Evolutionary conservation across 495 filamentous ascomycete genomes (phyloP).

Genomic region (Hypoxylon rickii): DNA sequence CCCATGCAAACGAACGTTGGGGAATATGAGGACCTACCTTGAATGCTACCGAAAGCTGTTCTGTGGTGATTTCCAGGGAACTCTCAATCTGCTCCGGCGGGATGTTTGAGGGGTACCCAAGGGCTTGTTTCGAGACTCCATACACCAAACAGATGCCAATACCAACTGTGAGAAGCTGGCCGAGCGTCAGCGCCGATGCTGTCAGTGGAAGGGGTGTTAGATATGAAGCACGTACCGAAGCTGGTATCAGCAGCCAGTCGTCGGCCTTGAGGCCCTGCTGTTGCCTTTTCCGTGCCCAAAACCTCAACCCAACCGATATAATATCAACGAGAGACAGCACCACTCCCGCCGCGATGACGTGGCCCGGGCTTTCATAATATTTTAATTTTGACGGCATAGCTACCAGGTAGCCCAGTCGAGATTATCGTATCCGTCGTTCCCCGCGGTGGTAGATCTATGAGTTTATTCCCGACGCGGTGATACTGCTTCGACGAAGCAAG

Average conservation of each 20-base stretch:
- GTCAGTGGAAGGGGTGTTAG: background rate
- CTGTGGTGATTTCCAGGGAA: background rate
- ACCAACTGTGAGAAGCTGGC: conserved; percentile 14
- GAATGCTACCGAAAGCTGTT: conserved; percentile 12
- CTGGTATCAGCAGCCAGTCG: conserved; percentile 42
- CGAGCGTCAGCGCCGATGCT: too few species aligned
- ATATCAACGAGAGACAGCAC: conserved; percentile 19
- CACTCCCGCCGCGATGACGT: conserved; percentile 25
- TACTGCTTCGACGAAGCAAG: too few species aligned
- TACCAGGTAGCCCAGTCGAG: background rate
- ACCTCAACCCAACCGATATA: conserved; percentile 19
- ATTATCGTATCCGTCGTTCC: too few species aligned
- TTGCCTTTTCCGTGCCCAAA: conserved; percentile 27
- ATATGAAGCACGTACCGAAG: conserved; percentile 22
- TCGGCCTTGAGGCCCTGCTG: conserved; percentile 34
- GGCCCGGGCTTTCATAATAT: conserved; percentile 15
- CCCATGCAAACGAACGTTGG: too few species aligned
- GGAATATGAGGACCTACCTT: conserved; percentile 1
- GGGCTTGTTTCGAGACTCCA: conserved; percentile 23
- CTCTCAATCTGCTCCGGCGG: conserved; percentile 3
- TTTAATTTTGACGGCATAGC: background rate
- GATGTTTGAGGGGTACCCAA: conserved; percentile 10
- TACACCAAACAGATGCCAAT: conserved; percentile 19
- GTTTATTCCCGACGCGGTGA: too few species aligned
- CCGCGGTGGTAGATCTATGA: too few species aligned